Base-by-base conservation (phyloP, 2,329 filamentous ascomycete genomes). In the Fusarium abutilonis region DNA sequence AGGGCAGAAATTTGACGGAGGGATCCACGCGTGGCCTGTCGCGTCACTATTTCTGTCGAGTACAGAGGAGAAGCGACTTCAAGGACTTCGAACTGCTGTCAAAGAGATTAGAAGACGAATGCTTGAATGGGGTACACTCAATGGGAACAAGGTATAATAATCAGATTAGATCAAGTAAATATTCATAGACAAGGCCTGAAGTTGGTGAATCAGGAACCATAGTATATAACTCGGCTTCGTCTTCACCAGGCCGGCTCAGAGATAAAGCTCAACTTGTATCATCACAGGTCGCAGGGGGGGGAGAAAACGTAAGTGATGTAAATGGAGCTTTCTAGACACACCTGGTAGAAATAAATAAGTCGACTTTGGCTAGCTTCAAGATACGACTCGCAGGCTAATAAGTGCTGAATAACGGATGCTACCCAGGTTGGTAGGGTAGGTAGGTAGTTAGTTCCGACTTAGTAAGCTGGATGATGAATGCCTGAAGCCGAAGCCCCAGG, bases 11-110 rank as follows among this genome's bases (percentile, higher is more conserved):
- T 86, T 91, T 64, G 76, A 80, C 26, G 88, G 85, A 13, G 88
- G 86, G 3, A 88, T 95, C 55, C 92, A 96, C 74, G 91, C 89
- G 10, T 96, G 92, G 92, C 91, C 91, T 0, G 88, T 96, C 17
- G 89, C 89, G 9, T 81, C 81, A 42, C 69, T 86, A n/a, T 86
- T 86, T 68, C 72, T 87, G 26, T 81, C 83, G 40, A 78, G 75
- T 42, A 78, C 78, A 23, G 70, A 73, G n/a, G 76, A 80, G 31
- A 76, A 80, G 69, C 80, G 86, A 52, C 72, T 84, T 51, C 79
- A 80, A 60, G 85, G 86, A 4, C 70, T 89, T 61, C 76, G 75
- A 63, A 71, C 76, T 68, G 73, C 78, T 56, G 73, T 75, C 35
- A 69, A 67, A 26, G 75, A 77, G 44, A 75, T 79, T 69, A 78